These are phyloP conservation scores for Setaria italica DNA, from an alignment of 202 grass and related monocot species.

Conservation along the genomic window DNA sequence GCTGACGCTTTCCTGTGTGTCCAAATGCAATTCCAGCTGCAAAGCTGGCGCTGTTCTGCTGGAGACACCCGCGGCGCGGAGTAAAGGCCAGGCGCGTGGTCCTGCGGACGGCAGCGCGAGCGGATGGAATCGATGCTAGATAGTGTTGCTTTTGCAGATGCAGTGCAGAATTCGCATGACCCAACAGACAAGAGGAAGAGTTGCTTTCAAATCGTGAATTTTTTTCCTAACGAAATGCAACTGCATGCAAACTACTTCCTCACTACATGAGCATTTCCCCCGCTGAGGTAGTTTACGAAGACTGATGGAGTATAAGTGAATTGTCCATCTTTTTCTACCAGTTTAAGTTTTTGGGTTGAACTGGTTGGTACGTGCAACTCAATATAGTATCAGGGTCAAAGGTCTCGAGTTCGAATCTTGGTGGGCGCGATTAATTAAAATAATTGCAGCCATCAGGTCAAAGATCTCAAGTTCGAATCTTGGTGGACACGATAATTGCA, in stretches of 20 bases:
- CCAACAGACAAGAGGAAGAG: not conserved
- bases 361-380: no score
- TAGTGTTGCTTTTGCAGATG: not conserved
- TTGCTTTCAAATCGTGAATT: conserved; percentile 20
- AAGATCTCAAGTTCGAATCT: no score
- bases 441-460: no score
- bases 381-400: no score
- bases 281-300: not conserved
- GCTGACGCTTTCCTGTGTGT: conserved; percentile 39
- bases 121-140: conserved; percentile 27
- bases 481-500: no score
- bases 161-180: not conserved
- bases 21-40: conserved; percentile 57
- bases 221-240: not conserved
- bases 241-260: not conserved
- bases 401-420: no score
- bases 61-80: conserved; percentile 35
- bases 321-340: no score
- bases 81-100: conserved; percentile 27
- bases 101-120: not conserved
- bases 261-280: not conserved
- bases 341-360: no score
- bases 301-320: no score
- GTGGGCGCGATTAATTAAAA: no score
- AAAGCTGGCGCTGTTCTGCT: conserved; percentile 44